A percentile compares a stretch with the other conserved stretches of the same genome.
Evolutionary conservation across 179 eudicot genomes (phyloP).

Genomic region (Gypsophila paniculata): DNA sequence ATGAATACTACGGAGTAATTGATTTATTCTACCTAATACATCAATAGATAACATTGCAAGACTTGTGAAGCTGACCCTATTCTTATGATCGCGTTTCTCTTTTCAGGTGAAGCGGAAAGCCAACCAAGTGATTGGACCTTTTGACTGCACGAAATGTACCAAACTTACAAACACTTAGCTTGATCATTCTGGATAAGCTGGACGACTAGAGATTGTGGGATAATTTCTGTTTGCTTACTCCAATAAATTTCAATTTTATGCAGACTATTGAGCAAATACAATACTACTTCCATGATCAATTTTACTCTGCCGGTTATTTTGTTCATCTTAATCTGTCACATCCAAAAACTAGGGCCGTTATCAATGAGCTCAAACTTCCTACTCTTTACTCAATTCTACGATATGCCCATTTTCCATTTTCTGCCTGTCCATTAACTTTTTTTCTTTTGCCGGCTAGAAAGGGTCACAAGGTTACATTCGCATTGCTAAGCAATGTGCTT

Average conservation of each 20-base stretch:
- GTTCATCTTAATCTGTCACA: background rate
- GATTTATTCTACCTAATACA: background rate
- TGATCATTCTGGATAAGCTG: slow-evolving; percentile 28
- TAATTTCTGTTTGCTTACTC: background rate
- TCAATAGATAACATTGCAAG: background rate
- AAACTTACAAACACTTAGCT: slow-evolving; percentile 44
- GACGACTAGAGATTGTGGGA: background rate
- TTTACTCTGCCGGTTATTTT: background rate
- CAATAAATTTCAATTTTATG: background rate
- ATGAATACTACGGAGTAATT: background rate
- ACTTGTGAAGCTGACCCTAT: slow-evolving; percentile 11
- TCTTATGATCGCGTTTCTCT: slow-evolving; percentile 3
- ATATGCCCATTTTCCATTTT: too few species aligned
- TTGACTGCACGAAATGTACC: slow-evolving; percentile 92
- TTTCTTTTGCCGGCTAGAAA: too few species aligned
- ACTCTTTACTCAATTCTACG: background rate
- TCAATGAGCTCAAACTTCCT: background rate
- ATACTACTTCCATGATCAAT: background rate
- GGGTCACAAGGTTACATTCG: too few species aligned
- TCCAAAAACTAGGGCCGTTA: background rate
- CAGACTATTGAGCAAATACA: background rate
- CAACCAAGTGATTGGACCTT: slow-evolving; percentile 69
- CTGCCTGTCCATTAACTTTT: too few species aligned
- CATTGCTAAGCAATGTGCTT: too few species aligned
- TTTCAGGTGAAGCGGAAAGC: slow-evolving; percentile 81